Conservation (phyloP, 1,139 yeast genomes). For the Geotrichum klebahnii region DNA sequence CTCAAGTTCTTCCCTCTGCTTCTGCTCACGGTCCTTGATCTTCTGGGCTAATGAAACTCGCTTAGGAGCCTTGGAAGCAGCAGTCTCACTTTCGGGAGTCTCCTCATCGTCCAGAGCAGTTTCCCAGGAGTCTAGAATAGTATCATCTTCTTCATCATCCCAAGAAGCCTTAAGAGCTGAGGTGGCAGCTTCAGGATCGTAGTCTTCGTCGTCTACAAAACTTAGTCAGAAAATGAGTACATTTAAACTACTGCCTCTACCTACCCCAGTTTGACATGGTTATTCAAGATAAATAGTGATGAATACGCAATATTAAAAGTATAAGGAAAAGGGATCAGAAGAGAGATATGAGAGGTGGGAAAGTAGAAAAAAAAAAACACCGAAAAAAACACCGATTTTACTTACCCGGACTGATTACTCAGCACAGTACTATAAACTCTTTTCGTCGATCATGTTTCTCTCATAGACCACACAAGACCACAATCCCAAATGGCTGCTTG, state of each 20-base stretch:
- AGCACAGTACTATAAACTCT: neutral
- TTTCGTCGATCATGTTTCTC: neutral
- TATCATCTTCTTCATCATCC: conserved; percentile 80
- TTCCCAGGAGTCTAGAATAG: conserved; percentile 84
- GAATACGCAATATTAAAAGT: too few relatives aligned
- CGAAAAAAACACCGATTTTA: too few relatives aligned
- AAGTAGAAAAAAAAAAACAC: too few relatives aligned
- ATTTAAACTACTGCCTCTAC: conserved; percentile 8
- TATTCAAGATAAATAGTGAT: neutral
- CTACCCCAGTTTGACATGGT: conserved; percentile 32
- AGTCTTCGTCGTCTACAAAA: conserved; percentile 55
- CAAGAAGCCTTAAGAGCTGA: conserved; percentile 63
- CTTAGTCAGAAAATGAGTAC: neutral
- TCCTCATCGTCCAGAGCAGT: conserved; percentile 37
- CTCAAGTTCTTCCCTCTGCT: conserved; percentile 40
- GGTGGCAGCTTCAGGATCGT: conserved; percentile 76
- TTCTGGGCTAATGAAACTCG: conserved; percentile 38
- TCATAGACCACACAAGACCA: neutral
- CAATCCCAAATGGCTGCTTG: conserved; percentile 2
- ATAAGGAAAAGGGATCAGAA: too few relatives aligned
- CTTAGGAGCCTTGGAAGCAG: conserved; percentile 40
- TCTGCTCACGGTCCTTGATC: conserved; percentile 40
- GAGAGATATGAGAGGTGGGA: neutral
- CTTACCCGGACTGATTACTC: too few relatives aligned
- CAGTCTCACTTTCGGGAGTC: conserved; percentile 33